A percentile compares a stretch with the other conserved stretches of the same genome.
These are phyloP conservation scores for Huntiella moniliformis DNA, from an alignment of 2,329 filamentous ascomycete species.

Conservation along the genomic window DNA sequence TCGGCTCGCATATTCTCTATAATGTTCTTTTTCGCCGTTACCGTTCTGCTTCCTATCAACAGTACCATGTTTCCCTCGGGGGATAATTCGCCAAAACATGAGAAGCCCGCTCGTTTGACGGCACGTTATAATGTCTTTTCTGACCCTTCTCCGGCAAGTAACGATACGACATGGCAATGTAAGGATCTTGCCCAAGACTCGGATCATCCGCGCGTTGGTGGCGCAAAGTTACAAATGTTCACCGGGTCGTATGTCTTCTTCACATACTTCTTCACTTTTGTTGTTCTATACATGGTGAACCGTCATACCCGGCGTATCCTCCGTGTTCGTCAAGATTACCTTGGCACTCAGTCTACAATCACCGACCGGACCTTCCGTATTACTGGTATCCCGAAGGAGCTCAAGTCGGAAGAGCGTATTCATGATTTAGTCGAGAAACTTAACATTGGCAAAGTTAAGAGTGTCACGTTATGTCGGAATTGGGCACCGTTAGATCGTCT, in stretches of 20 bases:
- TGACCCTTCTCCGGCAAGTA: conserved; percentile 4
- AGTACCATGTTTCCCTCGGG: conserved; percentile 31
- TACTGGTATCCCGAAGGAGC: conserved; percentile 64
- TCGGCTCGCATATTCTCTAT: conserved; percentile 64
- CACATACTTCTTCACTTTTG: conserved; percentile 71
- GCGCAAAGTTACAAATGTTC: conserved; percentile 26
- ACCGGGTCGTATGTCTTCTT: conserved; percentile 92
- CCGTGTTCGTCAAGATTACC: conserved; percentile 67
- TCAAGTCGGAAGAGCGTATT: conserved; percentile 67
- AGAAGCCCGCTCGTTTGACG: not conserved
- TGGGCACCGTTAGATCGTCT: conserved; percentile 69
- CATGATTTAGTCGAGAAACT: conserved; percentile 74
- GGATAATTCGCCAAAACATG: conserved; percentile 2
- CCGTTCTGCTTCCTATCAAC: conserved; percentile 75
- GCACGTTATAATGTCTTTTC: not conserved
- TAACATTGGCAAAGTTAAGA: conserved; percentile 76
- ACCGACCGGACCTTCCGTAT: conserved; percentile 87
- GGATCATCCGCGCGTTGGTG: conserved; percentile 11
- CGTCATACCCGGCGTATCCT: conserved; percentile 73
- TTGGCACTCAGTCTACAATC: conserved; percentile 85
- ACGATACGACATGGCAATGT: conserved; percentile 9
- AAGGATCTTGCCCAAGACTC: conserved; percentile 17
- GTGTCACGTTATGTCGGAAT: conserved; percentile 66
- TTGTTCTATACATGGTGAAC: conserved; percentile 70
- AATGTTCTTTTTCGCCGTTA: conserved; percentile 63